A percentile compares a stretch with the other conserved stretches of the same genome.
phyloP scores from a whole-genome alignment of 257 asterid genomes.

The Solanum tacnaense region DNA sequence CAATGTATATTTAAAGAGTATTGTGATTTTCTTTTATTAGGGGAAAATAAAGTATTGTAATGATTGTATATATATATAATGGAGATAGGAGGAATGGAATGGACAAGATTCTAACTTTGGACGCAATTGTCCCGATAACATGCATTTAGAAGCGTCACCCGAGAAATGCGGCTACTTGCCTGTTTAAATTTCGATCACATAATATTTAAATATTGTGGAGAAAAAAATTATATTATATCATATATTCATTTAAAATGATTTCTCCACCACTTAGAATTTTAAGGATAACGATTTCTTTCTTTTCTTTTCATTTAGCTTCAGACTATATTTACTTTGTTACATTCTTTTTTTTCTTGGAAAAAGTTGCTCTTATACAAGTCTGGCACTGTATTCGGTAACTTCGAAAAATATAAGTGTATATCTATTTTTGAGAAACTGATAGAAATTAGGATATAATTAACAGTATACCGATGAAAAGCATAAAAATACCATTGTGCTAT shows the following conservation, averaged over 20 bases:
- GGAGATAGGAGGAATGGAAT: background rate
- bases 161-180: constrained; percentile 56
- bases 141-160: constrained; percentile 6
- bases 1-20: background rate
- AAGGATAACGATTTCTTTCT: background rate
- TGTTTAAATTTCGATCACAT: background rate
- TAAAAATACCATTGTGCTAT: too few relatives aligned
- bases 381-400: background rate
- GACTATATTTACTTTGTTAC: background rate
- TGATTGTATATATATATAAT: background rate
- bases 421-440: too few relatives aligned
- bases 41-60: background rate
- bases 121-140: background rate
- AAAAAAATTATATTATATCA: background rate
- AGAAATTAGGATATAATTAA: background rate
- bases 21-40: background rate
- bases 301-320: background rate
- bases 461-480: too few relatives aligned
- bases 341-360: background rate
- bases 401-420: too few relatives aligned
- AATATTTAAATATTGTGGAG: background rate
- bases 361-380: background rate
- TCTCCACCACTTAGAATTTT: constrained; percentile 12
- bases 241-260: constrained; percentile 14
- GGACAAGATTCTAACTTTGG: background rate